These are phyloP conservation scores for Udeniomyces megalosporus DNA, from an alignment of 768 basidiomycete species.

Conservation along the genomic window DNA sequence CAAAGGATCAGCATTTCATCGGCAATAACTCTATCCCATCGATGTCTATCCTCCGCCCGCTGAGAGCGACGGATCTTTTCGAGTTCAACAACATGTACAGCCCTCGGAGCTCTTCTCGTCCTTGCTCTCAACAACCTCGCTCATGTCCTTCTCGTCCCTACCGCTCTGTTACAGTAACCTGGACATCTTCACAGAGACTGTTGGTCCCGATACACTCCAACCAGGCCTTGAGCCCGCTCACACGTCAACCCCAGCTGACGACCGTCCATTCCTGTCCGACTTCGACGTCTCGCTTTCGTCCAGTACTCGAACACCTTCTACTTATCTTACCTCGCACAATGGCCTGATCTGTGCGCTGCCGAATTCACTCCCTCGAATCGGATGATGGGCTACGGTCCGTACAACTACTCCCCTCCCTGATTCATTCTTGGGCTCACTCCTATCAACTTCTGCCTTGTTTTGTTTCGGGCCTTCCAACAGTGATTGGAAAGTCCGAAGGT, in stretches of 20 bases:
- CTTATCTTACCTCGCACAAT: constrained; percentile 67
- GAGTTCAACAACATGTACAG: constrained; percentile 89
- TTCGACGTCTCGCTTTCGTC: neutral
- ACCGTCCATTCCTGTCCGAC: neutral
- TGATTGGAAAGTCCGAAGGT: constrained; percentile 88
- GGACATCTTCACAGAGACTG: constrained; percentile 95
- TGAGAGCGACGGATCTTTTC: constrained; percentile 77
- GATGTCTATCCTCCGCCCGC: constrained; percentile 80
- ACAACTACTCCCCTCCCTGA: neutral
- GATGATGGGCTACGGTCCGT: constrained; percentile 84
- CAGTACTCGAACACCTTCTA: constrained; percentile 84
- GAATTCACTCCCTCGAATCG: constrained; percentile 56
- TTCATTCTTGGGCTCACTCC: neutral
- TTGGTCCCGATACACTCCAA: constrained; percentile 27
- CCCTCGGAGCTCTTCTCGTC: too few species aligned
- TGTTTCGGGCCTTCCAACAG: constrained; percentile 32
- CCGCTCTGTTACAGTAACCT: constrained; percentile 67
- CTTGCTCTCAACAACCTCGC: too few species aligned
- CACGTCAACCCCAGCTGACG: neutral
- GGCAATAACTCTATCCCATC: too few species aligned
- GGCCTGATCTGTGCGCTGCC: constrained; percentile 79
- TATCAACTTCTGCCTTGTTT: neutral
- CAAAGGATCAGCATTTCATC: too few species aligned
- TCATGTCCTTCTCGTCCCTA: too few species aligned
- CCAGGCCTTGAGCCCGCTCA: neutral